These are phyloP conservation scores for Metschnikowia lunata DNA, from an alignment of 805 yeast species.

Conservation along the genomic window DNA sequence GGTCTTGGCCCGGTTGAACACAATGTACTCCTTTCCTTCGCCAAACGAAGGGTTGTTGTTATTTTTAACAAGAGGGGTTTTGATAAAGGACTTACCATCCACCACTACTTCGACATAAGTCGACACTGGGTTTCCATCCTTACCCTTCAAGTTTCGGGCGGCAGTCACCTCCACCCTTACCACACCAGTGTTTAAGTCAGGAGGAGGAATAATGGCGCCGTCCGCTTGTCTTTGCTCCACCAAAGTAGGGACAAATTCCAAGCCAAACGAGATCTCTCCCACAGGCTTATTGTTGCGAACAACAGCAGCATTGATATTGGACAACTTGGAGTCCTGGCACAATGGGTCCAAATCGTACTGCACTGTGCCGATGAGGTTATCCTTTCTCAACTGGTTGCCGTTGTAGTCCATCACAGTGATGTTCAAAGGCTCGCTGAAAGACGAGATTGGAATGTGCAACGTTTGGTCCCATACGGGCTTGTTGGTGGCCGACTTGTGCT, in stretches of 20 bases:
- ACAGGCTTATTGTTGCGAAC: conserved; percentile 79
- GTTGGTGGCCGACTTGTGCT: conserved; percentile 59
- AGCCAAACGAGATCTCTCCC: conserved; percentile 68
- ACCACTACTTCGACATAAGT: conserved; percentile 70
- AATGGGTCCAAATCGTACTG: conserved; percentile 70
- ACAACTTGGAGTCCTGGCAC: conserved; percentile 47
- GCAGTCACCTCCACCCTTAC: conserved; percentile 61
- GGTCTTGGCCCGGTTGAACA: conserved; percentile 67
- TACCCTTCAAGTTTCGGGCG: conserved; percentile 49
- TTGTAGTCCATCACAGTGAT: conserved; percentile 74
- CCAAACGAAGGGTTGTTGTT: conserved; percentile 67
- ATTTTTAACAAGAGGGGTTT: conserved; percentile 56
- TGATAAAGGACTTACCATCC: conserved; percentile 48
- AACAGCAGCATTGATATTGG: conserved; percentile 50
- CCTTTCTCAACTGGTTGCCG: conserved; percentile 59
- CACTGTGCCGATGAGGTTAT: conserved; percentile 72
- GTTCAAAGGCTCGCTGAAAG: conserved; percentile 78
- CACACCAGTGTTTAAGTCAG: conserved; percentile 93
- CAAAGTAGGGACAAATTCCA: conserved; percentile 73
- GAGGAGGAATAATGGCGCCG: conserved; percentile 81
- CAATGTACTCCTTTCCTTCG: conserved; percentile 58
- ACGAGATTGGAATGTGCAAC: conserved; percentile 60
- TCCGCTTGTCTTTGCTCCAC: conserved; percentile 61
- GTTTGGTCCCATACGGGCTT: conserved; percentile 85
- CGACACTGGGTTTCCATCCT: conserved; percentile 46